Base-by-base conservation (phyloP, 345 rosid genomes). In the Syzygium grande region DNA sequence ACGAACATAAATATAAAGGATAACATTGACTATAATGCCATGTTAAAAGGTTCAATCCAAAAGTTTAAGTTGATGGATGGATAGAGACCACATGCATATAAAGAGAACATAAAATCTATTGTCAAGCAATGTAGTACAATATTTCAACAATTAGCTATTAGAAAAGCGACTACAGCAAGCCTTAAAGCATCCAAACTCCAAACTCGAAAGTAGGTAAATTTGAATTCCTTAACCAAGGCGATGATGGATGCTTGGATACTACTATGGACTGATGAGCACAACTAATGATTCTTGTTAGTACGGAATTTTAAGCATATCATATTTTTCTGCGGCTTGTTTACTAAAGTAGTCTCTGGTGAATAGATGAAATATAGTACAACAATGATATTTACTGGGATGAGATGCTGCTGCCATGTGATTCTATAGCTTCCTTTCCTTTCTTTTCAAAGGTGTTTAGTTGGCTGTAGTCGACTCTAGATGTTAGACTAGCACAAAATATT, bases 61-160 rank as follows among this genome's bases (percentile, higher is more conserved):
- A 59, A 59, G 0, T 25, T 27, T 27, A 0, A 59, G 27, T 9
- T 27, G 13, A 1, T 59, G 4, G 30, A 8, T 55, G 13, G 30
- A 59, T 3, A 6, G 7, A 58, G 65, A 61, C 38, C 0, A 0
- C 5, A 63, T 6, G 11, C 6, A 63, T n/a, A 63, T 0, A 63
- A 63, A 63, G 0, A 63, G 0, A 0, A 63, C 14, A n/a, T 0
- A n/a, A 61, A 19, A 63, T 30, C 30, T 4, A 0, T 59, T 59
- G 16, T 59, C 4, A 27, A 59, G 30, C 27, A 0, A 59, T 59
- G 30, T 27, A 0, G 2, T 0, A 59, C 3, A 27, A 59, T 27
- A 1, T 27, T 27, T 59, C 3, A 59, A 59, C 27, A 59, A 27
- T 59, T 59, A 59, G 15, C 2, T 27, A 59, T 59, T 59, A 59